phyloP scores from a whole-genome alignment of 768 basidiomycete genomes.

The Pleurotus ostreatus region DNA sequence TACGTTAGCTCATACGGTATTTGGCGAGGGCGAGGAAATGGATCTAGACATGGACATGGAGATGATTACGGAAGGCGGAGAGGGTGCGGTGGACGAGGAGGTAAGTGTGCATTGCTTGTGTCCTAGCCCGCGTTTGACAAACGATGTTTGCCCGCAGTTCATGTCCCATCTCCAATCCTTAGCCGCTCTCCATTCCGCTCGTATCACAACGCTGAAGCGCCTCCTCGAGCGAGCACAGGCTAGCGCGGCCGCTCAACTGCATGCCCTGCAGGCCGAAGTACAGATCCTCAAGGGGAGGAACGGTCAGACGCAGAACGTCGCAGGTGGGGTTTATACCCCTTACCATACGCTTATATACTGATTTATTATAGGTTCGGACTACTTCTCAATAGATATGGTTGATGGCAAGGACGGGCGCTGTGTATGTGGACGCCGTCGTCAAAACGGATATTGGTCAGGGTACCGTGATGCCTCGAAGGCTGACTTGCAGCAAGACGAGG shows the following conservation, averaged over 20 bases:
- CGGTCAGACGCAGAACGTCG: no score
- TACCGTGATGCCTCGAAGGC: constrained; percentile 16
- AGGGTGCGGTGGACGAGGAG: constrained; percentile 70
- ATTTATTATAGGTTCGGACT: constrained; percentile 9
- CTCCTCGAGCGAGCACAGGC: constrained; percentile 79
- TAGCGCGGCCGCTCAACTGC: constrained; percentile 74
- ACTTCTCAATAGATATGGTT: background rate
- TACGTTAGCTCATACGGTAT: constrained; percentile 28
- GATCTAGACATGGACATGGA: constrained; percentile 61
- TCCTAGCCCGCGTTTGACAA: constrained; percentile 7
- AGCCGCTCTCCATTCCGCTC: constrained; percentile 41
- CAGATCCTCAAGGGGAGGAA: constrained; percentile 48
- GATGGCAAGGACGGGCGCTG: constrained; percentile 27
- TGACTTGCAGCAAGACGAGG: constrained; percentile 12
- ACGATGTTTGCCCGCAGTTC: constrained; percentile 24
- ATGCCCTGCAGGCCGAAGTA: constrained; percentile 82
- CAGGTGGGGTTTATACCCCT: no score
- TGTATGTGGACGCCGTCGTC: constrained; percentile 53
- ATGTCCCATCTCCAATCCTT: constrained; percentile 33
- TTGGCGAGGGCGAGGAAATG: constrained; percentile 42
- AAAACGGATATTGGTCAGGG: constrained; percentile 33
- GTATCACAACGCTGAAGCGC: constrained; percentile 72
- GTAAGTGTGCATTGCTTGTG: constrained; percentile 23
- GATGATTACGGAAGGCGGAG: constrained; percentile 61
- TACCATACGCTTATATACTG: background rate